Conservation (phyloP, 2,329 filamentous ascomycete genomes). For the Fusarium drepaniforme region DNA sequence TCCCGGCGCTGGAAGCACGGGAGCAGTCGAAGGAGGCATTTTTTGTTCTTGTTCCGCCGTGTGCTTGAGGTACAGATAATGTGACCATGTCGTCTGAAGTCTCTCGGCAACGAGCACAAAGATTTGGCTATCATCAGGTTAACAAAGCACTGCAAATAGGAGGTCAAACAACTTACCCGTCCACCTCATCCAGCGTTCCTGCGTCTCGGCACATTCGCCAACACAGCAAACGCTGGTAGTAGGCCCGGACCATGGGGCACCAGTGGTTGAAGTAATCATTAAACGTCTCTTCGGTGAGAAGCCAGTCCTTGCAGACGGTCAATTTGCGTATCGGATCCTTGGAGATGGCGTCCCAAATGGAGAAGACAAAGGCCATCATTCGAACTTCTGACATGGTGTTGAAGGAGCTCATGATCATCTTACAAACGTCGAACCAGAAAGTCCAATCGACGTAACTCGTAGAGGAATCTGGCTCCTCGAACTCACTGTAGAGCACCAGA, state of each 20-base stretch:
- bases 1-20: conserved; percentile 87
- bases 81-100: conserved; percentile 80
- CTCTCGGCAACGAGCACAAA: conserved; percentile 75
- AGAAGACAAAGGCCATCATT: conserved; percentile 84
- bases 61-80: conserved; percentile 82
- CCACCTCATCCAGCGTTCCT: conserved; percentile 72
- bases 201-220: conserved; percentile 88
- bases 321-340: conserved; percentile 76
- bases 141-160: conserved; percentile 32
- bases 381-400: conserved; percentile 93
- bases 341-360: conserved; percentile 80
- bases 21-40: conserved; percentile 77
- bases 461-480: conserved; percentile 56
- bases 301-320: conserved; percentile 78
- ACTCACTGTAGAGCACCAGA: conserved; percentile 70
- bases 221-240: conserved; percentile 90
- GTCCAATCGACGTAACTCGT: conserved; percentile 75
- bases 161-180: conserved; percentile 67
- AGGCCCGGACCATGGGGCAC: conserved; percentile 95
- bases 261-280: conserved; percentile 90
- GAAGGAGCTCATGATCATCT: conserved; percentile 82
- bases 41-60: conserved; percentile 68
- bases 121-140: conserved; percentile 68
- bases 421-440: conserved; percentile 88
- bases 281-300: conserved; percentile 81